A percentile compares a stretch with the other conserved stretches of the same genome.
Evolutionary conservation across 192 early-diverging fungal genomes (phyloP).

Genomic region (Irineochytrium annulatum): DNA sequence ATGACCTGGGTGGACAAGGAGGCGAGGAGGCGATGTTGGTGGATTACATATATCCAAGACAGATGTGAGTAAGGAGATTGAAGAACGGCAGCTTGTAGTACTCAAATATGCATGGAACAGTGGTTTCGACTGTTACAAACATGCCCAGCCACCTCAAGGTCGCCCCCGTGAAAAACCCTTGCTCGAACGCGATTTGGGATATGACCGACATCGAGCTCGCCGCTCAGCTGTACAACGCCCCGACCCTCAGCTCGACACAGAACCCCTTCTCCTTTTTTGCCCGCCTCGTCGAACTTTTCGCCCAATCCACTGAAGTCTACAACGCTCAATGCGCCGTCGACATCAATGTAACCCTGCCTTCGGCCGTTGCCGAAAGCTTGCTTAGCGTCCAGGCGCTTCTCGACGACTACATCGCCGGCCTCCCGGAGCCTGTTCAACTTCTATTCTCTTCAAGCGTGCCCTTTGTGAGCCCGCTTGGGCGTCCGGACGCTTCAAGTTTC

Average conservation of each 20-base stretch:
- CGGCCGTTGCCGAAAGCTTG: too few species aligned
- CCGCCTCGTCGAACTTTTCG: not conserved
- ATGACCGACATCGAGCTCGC: not conserved
- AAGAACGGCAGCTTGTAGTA: too few species aligned
- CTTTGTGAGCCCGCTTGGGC: too few species aligned
- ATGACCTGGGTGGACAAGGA: conserved; percentile 4
- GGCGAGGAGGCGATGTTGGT: not conserved
- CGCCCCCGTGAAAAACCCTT: not conserved
- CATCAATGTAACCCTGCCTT: too few species aligned
- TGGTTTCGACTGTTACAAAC: not conserved
- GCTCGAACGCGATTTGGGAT: not conserved
- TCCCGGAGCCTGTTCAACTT: too few species aligned
- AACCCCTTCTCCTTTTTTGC: not conserved
- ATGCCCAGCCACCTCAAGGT: conserved; percentile 4
- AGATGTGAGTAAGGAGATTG: not conserved
- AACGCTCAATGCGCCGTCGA: too few species aligned
- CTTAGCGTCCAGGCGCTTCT: too few species aligned
- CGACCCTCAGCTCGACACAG: not conserved
- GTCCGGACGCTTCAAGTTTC: not conserved
- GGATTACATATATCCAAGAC: not conserved
- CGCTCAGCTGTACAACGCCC: not conserved
- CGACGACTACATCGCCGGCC: too few species aligned
- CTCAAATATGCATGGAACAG: too few species aligned
- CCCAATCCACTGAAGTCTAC: too few species aligned
- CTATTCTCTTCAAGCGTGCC: too few species aligned